Evolutionary conservation across 805 yeast genomes (phyloP), one percentile per base, ranked within the genome.

Genomic region (Priceomyces fermenticarens): DNA sequence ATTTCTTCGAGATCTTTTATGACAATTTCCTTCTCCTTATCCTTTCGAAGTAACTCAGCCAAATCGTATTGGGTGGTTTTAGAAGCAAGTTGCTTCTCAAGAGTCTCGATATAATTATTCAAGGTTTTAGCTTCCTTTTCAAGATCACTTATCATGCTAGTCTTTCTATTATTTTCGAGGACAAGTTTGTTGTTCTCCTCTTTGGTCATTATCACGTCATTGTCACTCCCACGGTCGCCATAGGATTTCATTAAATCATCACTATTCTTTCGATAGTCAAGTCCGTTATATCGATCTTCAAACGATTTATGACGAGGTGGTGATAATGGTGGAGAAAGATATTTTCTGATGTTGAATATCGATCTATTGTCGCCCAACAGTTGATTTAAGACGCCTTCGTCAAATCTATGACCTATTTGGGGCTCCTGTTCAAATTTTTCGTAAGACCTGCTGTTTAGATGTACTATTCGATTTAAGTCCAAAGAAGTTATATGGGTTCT

Each of bases 21-120:
- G 2, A 48, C 45, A 9, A 43, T 41, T 13, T 57, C 60, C 36
- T 52, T 45, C 13, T 48, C 52, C 7, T 47, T 44, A 23, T 47
- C 46, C 16, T 46, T 48, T 25, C 28, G 32, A 10, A 52, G 33
- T 1, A 54, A 41, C 23, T 53, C 57, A 41, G 32, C 45, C 2
- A 44, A 33, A n/a, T 28, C 16, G 11, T 16, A 27, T 15, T 36
- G 27, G 2, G n/a, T 27, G 11, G 31, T n/a, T 20, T 10, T 36
- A 10, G 38, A 20, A 28, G 39, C 31, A 10, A 51, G 32, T 26
- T 46, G 47, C 15, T 35, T 30, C 30, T 58, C 62, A 9, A 58
- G 40, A 10, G 45, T 31, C 9, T 44, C 38, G 12, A 45, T 40
- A 34, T 57, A 56, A 7, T 38, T 31, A 23, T 48, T 51, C n/a